These are phyloP conservation scores for Cyclotella kingstonii DNA, from an alignment of 108 stramenopile genomes.

Conservation along the genomic window DNA sequence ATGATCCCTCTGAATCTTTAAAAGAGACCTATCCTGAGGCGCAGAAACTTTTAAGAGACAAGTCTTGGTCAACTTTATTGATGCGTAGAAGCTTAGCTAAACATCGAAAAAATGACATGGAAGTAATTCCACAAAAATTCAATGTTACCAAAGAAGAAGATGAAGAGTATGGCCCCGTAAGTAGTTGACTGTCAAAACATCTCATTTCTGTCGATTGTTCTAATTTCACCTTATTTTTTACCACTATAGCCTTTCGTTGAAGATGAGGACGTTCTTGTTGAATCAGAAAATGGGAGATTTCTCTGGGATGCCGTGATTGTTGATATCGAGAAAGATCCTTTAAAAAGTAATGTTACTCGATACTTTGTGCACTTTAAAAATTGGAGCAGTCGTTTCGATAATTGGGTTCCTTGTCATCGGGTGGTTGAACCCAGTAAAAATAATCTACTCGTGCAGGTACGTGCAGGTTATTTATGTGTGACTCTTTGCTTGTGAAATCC, in stretches of 20 bases:
- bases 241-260: slow-evolving; percentile 51
- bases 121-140: slow-evolving; percentile 12
- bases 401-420: slow-evolving; percentile 70
- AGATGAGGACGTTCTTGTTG: slow-evolving; percentile 74
- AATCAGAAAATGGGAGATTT: slow-evolving; percentile 55
- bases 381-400: slow-evolving; percentile 83
- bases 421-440: slow-evolving; percentile 71
- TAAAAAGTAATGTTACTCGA: slow-evolving; percentile 45
- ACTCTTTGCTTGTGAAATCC: no score
- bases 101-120: slow-evolving; percentile 1
- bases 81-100: slow-evolving; percentile 42
- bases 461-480: not conserved
- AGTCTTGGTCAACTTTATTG: slow-evolving; percentile 61
- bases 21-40: slow-evolving; percentile 62
- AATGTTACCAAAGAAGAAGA: slow-evolving; percentile 18
- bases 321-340: slow-evolving; percentile 49
- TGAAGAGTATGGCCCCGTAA: slow-evolving; percentile 23
- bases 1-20: slow-evolving; percentile 53
- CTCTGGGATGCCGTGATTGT: slow-evolving; percentile 73
- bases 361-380: slow-evolving; percentile 76
- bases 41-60: slow-evolving; percentile 39
- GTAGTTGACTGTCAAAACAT: slow-evolving; percentile 1
- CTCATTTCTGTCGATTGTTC: not conserved
- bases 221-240: not conserved
- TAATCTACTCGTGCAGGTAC: slow-evolving; percentile 50